These are phyloP conservation scores for Cyclanthera cordifolia DNA, from an alignment of 306 rosid species.

Conservation along the genomic window DNA sequence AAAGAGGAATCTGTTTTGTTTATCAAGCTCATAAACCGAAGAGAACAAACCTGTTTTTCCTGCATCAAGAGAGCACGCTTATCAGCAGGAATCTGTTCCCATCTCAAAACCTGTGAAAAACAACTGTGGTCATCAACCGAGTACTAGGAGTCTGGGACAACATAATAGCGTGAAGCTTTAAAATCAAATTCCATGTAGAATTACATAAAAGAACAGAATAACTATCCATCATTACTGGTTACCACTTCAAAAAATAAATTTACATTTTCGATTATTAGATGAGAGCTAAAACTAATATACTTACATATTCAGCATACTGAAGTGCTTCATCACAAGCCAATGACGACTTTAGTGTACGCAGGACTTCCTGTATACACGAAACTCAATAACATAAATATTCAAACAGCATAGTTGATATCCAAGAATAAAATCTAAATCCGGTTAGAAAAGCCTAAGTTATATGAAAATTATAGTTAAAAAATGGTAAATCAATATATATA, in stretches of 20 bases:
- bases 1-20: not conserved
- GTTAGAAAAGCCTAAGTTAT: not conserved
- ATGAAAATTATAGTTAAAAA: too few relatives aligned
- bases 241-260: not conserved
- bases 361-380: slow-evolving; percentile 41
- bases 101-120: slow-evolving; percentile 54
- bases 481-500: too few relatives aligned
- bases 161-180: not conserved
- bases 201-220: not conserved
- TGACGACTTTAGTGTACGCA: slow-evolving; percentile 49
- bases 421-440: not conserved
- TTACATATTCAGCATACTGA: slow-evolving; percentile 69
- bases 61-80: slow-evolving; percentile 71
- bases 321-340: slow-evolving; percentile 55
- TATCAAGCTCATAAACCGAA: slow-evolving; percentile 5
- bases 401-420: not conserved
- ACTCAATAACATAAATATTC: not conserved
- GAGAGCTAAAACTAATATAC: slow-evolving; percentile 17
- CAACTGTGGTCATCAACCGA: slow-evolving; percentile 13
- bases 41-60: slow-evolving; percentile 71
- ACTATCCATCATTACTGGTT: not conserved
- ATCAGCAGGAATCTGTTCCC: slow-evolving; percentile 94
- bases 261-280: not conserved
- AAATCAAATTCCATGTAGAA: not conserved
- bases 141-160: not conserved